Evolutionary conservation across 2,329 filamentous ascomycete species (phyloP).

Genomic region (Fusarium pilosicola): DNA sequence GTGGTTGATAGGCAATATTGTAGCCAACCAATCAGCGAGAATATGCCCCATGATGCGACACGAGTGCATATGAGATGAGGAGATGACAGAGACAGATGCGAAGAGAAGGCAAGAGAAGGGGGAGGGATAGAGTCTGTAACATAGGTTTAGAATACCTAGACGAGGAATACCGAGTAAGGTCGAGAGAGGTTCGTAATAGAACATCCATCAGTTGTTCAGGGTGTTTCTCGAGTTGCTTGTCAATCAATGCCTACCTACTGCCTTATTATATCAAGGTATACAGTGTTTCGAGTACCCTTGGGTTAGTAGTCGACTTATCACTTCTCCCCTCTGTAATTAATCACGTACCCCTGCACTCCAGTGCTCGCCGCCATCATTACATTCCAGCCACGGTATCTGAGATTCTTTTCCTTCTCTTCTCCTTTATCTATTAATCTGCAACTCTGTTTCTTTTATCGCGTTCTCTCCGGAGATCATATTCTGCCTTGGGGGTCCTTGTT

Average conservation of each 20-base stretch:
- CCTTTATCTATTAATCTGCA: not conserved
- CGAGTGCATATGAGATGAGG: not conserved
- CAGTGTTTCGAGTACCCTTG: not conserved
- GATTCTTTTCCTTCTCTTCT: not conserved
- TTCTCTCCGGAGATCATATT: not conserved
- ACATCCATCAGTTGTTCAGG: not conserved
- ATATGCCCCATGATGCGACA: not conserved
- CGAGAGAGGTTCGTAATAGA: not conserved
- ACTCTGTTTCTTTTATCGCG: not conserved
- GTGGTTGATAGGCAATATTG: constrained; percentile 17
- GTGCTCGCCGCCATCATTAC: constrained; percentile 7
- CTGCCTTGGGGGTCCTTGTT: not conserved
- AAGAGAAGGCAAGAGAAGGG: not conserved
- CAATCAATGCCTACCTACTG: not conserved
- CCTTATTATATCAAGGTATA: not conserved
- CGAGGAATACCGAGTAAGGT: not conserved
- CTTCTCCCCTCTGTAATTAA: constrained; percentile 2
- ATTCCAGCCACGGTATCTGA: not conserved
- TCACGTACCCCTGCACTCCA: not conserved
- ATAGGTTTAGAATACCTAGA: not conserved
- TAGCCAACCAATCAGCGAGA: constrained; percentile 38
- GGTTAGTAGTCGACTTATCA: not conserved
- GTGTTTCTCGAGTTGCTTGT: not conserved
- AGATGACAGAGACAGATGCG: not conserved
- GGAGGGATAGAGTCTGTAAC: not conserved